These are phyloP conservation scores for Cryptosporidium bovis DNA, from an alignment of 169 alveolate species.

Conservation along the genomic window DNA sequence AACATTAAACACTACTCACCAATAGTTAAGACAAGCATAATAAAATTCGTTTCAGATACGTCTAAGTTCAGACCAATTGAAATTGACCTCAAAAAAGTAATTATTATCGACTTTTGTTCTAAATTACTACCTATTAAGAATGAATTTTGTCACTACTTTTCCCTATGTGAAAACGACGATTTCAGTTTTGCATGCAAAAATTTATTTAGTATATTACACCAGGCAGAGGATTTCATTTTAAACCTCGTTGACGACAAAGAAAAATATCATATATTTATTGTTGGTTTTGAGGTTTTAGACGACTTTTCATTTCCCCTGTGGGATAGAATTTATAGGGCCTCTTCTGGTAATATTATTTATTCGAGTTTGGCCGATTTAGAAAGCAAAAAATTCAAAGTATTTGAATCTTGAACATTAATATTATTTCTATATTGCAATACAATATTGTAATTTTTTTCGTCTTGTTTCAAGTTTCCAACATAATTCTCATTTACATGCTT, in stretches of 20 bases:
- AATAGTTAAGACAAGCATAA: constrained; percentile 22
- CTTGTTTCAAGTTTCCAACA: background rate
- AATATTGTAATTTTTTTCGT: background rate
- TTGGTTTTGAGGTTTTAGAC: constrained; percentile 76
- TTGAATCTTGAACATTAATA: background rate
- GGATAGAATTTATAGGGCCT: constrained; percentile 88
- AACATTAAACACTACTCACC: constrained; percentile 66
- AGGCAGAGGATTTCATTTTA: constrained; percentile 84
- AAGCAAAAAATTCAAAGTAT: background rate
- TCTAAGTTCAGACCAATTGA: background rate
- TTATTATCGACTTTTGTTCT: constrained; percentile 58
- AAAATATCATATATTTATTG: constrained; percentile 76
- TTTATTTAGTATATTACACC: constrained; percentile 85
- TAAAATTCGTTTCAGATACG: constrained; percentile 28
- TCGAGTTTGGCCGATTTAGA: constrained; percentile 11
- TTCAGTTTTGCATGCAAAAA: constrained; percentile 82
- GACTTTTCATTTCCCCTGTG: constrained; percentile 83
- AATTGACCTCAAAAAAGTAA: constrained; percentile 8
- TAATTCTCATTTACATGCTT: background rate
- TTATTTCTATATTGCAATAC: background rate
- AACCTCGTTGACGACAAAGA: constrained; percentile 58
- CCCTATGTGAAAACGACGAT: constrained; percentile 80
- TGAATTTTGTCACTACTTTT: constrained; percentile 45
- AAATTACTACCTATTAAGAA: constrained; percentile 71
- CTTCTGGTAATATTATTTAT: constrained; percentile 81